Base-by-base conservation (phyloP, 2,329 filamentous ascomycete genomes). In the Ambrosiella beaveri region DNA sequence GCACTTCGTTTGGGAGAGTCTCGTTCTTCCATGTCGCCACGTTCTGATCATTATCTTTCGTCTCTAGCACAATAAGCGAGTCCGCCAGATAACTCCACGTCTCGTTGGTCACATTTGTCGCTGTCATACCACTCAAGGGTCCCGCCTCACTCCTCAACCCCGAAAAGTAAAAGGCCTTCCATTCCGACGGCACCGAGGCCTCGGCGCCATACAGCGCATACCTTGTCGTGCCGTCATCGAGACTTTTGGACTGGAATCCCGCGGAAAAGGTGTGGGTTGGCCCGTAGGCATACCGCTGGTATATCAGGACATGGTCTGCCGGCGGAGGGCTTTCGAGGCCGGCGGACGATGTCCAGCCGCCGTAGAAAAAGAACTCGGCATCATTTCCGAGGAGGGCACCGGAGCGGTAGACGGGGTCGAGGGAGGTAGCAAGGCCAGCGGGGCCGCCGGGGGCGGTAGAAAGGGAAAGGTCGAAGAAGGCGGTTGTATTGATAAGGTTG, bases 131-230 rank as follows among this genome's bases (percentile, higher is more conserved):
- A 58, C 71, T 73, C 49, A 86, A 75, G 0, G 72, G 68, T 0
- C 79, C 80, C 64, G 70, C 74, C 0, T 71, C 66, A 0, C 79
- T 74, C 12, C 71, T 75, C 66, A 84, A 69, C 0, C 85, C 85
- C 0, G 80, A 79, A 62, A 88, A 85, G 63, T 87, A 87, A 71
- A 80, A 88, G 0, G 81, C 82, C 63, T 81, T 75, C 62, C 86
- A 82, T 66, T 88, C 84, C 0, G 82, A 86, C 0, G 84, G 83
- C 0, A 78, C 80, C 49, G 73, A 85, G 9, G 75, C 81, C 0
- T 75, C 76, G 1, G 77, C 84, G 15, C 85, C 84, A 62, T 77
- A 80, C 0, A 82, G 78, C 19, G 87, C 64, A 63, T 84, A 86
- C 54, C 78, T 73, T 17, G 77, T 85, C 4, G 84, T 65, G 6